Conservation (phyloP, 2,329 filamentous ascomycete species). For the Cytospora schulzeri region DNA sequence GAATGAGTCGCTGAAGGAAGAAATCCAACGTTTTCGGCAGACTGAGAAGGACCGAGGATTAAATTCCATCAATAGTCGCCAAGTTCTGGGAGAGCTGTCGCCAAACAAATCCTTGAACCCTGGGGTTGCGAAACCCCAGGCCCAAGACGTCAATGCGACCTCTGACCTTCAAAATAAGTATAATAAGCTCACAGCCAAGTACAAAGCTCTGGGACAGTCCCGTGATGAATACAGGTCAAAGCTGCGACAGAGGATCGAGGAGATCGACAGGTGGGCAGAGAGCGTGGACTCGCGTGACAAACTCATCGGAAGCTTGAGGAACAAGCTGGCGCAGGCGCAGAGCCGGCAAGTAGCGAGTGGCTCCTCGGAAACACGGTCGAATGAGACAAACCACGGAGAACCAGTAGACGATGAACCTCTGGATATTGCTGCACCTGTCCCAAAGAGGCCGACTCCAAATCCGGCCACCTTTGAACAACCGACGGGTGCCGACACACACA, state of each 20-base stretch:
- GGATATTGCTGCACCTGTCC: neutral
- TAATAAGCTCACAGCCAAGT: conserved; percentile 43
- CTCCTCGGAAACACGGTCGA: neutral
- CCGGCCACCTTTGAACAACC: neutral
- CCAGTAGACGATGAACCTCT: neutral
- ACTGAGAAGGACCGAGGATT: conserved; percentile 19
- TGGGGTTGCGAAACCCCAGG: neutral
- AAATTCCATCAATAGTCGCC: conserved; percentile 7
- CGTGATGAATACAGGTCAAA: conserved; percentile 45
- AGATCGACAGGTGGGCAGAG: conserved; percentile 48
- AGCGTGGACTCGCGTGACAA: conserved; percentile 47
- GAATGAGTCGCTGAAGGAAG: conserved; percentile 43
- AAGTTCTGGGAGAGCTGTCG: conserved; percentile 26
- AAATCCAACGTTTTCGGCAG: conserved; percentile 38
- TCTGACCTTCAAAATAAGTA: conserved; percentile 26
- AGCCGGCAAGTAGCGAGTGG: neutral
- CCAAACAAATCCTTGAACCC: conserved; percentile 18
- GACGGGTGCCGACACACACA: neutral
- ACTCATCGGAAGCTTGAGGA: conserved; percentile 47
- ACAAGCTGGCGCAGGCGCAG: conserved; percentile 32
- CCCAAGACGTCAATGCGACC: neutral
- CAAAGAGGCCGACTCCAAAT: neutral
- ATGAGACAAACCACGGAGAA: neutral
- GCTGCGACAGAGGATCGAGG: conserved; percentile 44
- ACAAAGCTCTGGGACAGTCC: conserved; percentile 43